Base-by-base conservation (phyloP, 345 rosid genomes). In the Carallia pectinifolia region DNA sequence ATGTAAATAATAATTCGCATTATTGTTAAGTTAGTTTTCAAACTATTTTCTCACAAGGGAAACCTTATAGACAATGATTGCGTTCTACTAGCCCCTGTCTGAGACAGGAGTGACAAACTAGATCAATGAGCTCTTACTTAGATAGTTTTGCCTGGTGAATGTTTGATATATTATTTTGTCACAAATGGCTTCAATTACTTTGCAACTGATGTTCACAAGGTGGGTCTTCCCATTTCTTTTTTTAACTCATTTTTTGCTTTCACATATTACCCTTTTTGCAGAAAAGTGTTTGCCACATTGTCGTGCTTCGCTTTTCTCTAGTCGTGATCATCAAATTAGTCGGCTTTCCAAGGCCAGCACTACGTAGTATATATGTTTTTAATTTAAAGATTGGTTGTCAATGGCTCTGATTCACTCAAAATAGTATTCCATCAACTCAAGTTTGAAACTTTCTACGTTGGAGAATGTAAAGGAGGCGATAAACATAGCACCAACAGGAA, bases 61-160 rank as follows among this genome's bases (percentile, higher is more conserved):
- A 60, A 53, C 33, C 55, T 1, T 6, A 10, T 33, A 13, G 29
- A 66, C 75, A 73, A 73, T 80, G 59, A 76, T 44, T 73, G 63
- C 61, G 59, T 30, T 37, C 67, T 17, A 56, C 15, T 58, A 65
- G 60, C 30, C 62, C 44, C 44, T 76, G 83, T 80, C 76, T 48
- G 64, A 64, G 47, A 67, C 30, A 66, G 39, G 30, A 2, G 48
- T 53, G 71, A 76, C 80, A 80, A 34, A 44, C 50, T 44, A 44
- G 50, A 44, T 44, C 50, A 58, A 69, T 61, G 61, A 62, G 77
- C 78, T 73, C 73, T 63, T 69, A 80, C 73, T 70, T 70, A 50
- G 64, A 80, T 76, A 77, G 77, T n/a, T 70, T 73, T 80, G 80
- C 74, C 80, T 54, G 62, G 2, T 67, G 19, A 61, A 40, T 64